phyloP scores from a whole-genome alignment of 1,284 basidiomycete species.

The Cutaneotrichosporon spelunceum region DNA sequence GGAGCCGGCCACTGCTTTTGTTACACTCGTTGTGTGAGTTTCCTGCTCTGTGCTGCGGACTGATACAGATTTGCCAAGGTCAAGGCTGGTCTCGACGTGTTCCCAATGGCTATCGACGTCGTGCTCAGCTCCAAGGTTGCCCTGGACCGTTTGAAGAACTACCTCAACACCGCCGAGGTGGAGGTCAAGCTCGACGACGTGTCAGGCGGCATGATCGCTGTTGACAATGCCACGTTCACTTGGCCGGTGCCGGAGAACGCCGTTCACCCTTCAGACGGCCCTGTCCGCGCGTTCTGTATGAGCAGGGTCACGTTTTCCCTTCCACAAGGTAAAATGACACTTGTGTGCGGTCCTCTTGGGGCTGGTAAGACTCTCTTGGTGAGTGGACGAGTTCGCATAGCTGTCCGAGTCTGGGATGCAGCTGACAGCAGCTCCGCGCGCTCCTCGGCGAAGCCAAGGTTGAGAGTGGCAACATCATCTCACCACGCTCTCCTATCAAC shows the following conservation, averaged over 20 bases:
- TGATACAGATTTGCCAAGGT: constrained; percentile 24
- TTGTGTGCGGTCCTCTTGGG: constrained; percentile 49
- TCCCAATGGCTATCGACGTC: constrained; percentile 36
- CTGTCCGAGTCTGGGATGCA: no score
- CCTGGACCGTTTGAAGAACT: constrained; percentile 37
- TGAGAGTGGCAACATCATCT: constrained; percentile 26
- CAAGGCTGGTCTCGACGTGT: constrained; percentile 29
- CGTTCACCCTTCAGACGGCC: neutral
- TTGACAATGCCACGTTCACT: constrained; percentile 35
- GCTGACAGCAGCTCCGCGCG: constrained; percentile 29
- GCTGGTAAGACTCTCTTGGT: constrained; percentile 50
- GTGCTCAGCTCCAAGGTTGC: constrained; percentile 41
- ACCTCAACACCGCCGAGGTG: constrained; percentile 43
- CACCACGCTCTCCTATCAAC: constrained; percentile 34
- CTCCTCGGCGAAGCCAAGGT: constrained; percentile 45
- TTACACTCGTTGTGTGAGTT: constrained; percentile 41
- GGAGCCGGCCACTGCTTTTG: constrained; percentile 47
- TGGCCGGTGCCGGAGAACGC: constrained; percentile 35
- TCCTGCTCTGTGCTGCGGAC: neutral
- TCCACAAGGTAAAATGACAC: constrained; percentile 37
- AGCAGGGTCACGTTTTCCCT: constrained; percentile 34
- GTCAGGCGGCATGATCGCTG: constrained; percentile 25
- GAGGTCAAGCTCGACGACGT: constrained; percentile 21
- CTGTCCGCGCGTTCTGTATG: constrained; percentile 29
- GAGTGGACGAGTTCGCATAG: constrained; percentile 14